Base-by-base conservation (phyloP, 768 basidiomycete genomes). In the Leccinum subgranulosum region DNA sequence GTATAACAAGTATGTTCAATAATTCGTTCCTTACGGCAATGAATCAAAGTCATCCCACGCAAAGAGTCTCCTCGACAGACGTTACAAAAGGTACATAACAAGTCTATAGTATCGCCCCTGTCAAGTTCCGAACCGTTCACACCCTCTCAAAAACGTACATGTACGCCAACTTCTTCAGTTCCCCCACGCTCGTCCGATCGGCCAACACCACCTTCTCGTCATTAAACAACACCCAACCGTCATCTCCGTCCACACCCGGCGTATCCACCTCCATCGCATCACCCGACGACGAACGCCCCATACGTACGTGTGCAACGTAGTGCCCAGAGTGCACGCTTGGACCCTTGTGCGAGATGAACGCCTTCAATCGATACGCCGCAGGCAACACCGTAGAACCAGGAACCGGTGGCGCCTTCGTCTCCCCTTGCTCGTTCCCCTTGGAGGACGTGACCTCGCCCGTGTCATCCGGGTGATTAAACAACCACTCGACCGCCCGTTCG, bases 321-420 rank as follows among this genome's bases (percentile, higher is more conserved):
- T 94, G 95, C 1, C 89, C 95, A 0, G 93, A 96, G 68, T 98
- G 96, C 25, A 95, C 93, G 0, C 92, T 94, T 0, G 92, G 90
- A 0, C 96, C 95, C 67, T 97, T 98, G 78, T 99, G 96, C 51
- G 94, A 97, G 66, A 99, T 86, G 76, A 98, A 99, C 9, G 92
- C 94, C 68, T 94, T 90, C 28, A 99, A 81, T 28, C 77, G 76
- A 75, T 92, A 99, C 14, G 75, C 74, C 6, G 87, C 93, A 1
- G 95, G 95, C 0, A 93, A 77, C 2, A 66, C 64, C 3, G 76
- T 74, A 28, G 84, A 80, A 21, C 92, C 92, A 4, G 78, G 76
- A 1, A 72, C 71, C 0, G 75, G 6, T 14, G 27, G 12, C 19
- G 31, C 55, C 33, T 62, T 60, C 31, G 23, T 39, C 6, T 72